Evolutionary conservation across 1,139 yeast species (phyloP), one percentile per base, ranked within the genome.

Genomic region (Zygoascus sp.): DNA sequence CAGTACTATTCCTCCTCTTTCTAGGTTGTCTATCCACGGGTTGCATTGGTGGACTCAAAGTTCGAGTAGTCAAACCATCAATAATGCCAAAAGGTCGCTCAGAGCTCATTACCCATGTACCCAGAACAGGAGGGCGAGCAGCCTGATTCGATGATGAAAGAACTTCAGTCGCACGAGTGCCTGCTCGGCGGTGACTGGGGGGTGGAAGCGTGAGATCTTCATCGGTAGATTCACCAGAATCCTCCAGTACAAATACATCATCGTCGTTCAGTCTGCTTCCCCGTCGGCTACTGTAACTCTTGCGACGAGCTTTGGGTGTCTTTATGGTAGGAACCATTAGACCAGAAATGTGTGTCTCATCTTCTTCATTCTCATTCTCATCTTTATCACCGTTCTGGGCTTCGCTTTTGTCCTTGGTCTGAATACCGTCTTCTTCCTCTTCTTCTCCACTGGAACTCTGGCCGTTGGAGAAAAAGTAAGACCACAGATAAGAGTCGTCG

Each of bases 41-140:
- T 35, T 43, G 41, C 37, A 22, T 44, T 15, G 39, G 54, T 46
- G 58, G 81, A 71, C 65, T 74, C 66, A 89, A 71, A 1, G 95
- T 82, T 48, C 96, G 73, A 0, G 97, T 92, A 1, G 95, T 81
- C 28, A 87, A 73, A 5, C 98, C 97, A 63, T 92, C 97, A 58
- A 92, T 90, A 50, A 92, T 88, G 22, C 96, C 95, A 66, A 85
- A 88, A 0, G 96, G 97, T 57, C 87, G 81, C 45, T 67, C 68
- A 45, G 78, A 77, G 50, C 81, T 86, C 22, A 96, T 85, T 11
- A 83, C 80, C 95, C 97, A 92, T 1, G 96, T 83, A 0, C 97
- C 97, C 50, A 92, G 71, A 21, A 87, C 77, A 1, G 98, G 98
- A 1, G 97, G 97, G 47, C 95, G 72, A 52, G 90, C 81, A 48